A percentile compares a stretch with the other conserved stretches of the same genome.
These are phyloP conservation scores for Endothia cerciana DNA, from an alignment of 2,329 filamentous ascomycete species.

Conservation along the genomic window DNA sequence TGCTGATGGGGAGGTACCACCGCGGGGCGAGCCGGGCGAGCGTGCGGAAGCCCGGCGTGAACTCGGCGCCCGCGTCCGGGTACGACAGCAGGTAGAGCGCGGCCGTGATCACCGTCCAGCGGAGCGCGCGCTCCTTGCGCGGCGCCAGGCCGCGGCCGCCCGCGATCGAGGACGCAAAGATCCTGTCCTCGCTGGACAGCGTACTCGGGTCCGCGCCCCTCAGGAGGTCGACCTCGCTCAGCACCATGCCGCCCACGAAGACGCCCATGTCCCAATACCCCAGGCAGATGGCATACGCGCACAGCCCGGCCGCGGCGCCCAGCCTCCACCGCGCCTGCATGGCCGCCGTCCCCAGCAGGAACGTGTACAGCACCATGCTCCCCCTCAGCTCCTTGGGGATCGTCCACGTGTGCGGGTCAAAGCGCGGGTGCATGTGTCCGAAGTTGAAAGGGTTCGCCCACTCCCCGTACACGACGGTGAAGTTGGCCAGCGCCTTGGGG, in stretches of 20 bases:
- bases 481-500: constrained; percentile 44
- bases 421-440: constrained; percentile 44
- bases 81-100: constrained; percentile 46
- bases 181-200: constrained; percentile 23
- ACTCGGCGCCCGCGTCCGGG: constrained; percentile 44
- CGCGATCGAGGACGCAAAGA: constrained; percentile 18
- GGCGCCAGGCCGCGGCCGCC: constrained; percentile 15
- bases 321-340: constrained; percentile 42
- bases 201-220: constrained; percentile 27
- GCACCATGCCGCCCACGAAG: constrained; percentile 43
- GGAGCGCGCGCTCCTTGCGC: constrained; percentile 28
- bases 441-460: constrained; percentile 49
- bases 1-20: constrained; percentile 42
- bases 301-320: constrained; percentile 36
- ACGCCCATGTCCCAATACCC: constrained; percentile 47
- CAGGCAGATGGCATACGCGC: constrained; percentile 40
- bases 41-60: constrained; percentile 42
- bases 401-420: constrained; percentile 47
- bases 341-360: constrained; percentile 44
- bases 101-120: constrained; percentile 38
- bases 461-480: constrained; percentile 42
- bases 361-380: constrained; percentile 46
- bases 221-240: constrained; percentile 44
- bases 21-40: constrained; percentile 41
- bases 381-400: constrained; percentile 48